phyloP scores from a whole-genome alignment of 257 asterid species.

The Gentiana straminea region DNA sequence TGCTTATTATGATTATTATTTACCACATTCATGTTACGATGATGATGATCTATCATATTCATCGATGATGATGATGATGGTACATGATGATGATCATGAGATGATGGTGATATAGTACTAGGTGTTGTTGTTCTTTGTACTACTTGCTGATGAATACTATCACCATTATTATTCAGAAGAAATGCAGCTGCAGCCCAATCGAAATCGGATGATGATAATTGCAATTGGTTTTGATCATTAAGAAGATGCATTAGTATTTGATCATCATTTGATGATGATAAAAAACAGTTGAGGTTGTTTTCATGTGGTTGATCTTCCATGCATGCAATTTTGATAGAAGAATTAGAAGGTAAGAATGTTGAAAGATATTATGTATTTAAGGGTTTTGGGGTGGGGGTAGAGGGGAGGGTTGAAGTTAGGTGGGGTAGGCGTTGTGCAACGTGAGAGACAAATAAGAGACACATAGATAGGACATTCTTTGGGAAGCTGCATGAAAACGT shows the following conservation, averaged over 20 bases:
- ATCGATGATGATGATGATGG: slow-evolving; percentile 11
- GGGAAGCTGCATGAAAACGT: neutral
- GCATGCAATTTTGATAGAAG: neutral
- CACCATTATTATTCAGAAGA: slow-evolving; percentile 13
- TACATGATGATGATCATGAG: neutral
- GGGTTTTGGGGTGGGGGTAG: neutral
- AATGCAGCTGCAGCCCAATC: slow-evolving; percentile 39
- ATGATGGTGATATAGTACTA: too few species aligned
- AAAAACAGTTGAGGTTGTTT: neutral
- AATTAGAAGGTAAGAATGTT: slow-evolving; percentile 11
- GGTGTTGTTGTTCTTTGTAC: neutral
- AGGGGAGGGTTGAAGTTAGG: slow-evolving; percentile 22
- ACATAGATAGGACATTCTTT: neutral
- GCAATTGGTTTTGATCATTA: slow-evolving; percentile 41
- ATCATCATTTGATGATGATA: neutral
- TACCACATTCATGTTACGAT: too few species aligned
- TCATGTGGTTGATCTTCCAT: slow-evolving; percentile 14
- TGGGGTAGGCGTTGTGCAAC: slow-evolving; percentile 18
- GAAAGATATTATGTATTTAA: slow-evolving; percentile 8
- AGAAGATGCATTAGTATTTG: neutral
- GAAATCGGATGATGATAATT: slow-evolving; percentile 19
- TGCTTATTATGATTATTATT: slow-evolving; percentile 18
- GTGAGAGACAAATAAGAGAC: slow-evolving; percentile 12
- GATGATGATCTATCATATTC: slow-evolving; percentile 14
- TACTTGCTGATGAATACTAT: slow-evolving; percentile 8